Evolutionary conservation across 805 yeast genomes (phyloP), one percentile per base, ranked within the genome.

Genomic region (Ogataea wickerhamii): DNA sequence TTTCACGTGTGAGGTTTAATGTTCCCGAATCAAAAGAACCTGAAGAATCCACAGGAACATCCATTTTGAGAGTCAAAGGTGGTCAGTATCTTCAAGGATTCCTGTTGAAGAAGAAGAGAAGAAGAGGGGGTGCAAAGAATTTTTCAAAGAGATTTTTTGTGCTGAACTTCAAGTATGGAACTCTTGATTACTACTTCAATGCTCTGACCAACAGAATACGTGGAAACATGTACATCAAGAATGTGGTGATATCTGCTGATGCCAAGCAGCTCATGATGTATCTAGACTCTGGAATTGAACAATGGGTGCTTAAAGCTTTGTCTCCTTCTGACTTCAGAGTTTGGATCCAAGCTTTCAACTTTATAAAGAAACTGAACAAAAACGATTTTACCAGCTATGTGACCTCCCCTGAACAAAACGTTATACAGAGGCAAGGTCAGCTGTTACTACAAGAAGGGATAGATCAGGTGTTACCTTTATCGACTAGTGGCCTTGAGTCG

Each of bases 221-320:
- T 40, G 98, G 98, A 40, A 88, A 87, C 53, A 87, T 93, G 87
- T 94, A 91, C 25, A 78, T 93, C 34, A 78, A 75, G 37, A 73
- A 83, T 33, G 80, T 95, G 3, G 84, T 84, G n/a, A 79, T 93
- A 2, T 76, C 89, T 40, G 95, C 95, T 0, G 82, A 82, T 51
- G 70, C 76, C 18, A 74, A 74, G 40, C 75, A 77, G 18, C 64
- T 76, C 37, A 82, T 85, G 52, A 79, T 93, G 29, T 79, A 82
- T 32, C 74, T 93, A 41, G 97, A 93, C 58, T 87, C 97, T 0
- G 98, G 98, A 2, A 80, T 91, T 78, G 98, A 91, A 58, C 80
- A 85, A 7, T 91, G 98, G 98, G 79, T 78, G 26, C 67, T 91
- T 43, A 86, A 84, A 51, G 85, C 97, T 0, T 64, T 70, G 32